phyloP scores from a whole-genome alignment of 768 basidiomycete genomes.

The Pholiota molesta region DNA sequence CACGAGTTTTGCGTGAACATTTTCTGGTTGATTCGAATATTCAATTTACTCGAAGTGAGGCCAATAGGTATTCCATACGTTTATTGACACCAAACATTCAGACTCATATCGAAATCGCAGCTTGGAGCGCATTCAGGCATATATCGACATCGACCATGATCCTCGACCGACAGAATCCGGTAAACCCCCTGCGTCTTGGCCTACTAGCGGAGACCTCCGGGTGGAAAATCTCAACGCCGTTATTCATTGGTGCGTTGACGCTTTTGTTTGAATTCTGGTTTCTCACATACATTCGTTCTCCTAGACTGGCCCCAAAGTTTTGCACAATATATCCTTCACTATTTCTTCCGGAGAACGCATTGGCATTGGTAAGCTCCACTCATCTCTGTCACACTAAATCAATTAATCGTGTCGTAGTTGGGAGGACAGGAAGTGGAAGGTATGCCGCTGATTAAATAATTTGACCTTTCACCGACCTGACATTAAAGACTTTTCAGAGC shows the following conservation, averaged over 20 bases:
- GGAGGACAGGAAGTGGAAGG: constrained; percentile 50
- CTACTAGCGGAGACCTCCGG: constrained; percentile 55
- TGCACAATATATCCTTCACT: constrained; percentile 55
- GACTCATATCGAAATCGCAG: constrained; percentile 22
- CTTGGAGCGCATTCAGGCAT: constrained; percentile 73
- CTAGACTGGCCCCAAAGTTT: constrained; percentile 50
- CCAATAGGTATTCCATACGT: constrained; percentile 23
- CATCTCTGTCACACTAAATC: background rate
- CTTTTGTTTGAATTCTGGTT: background rate
- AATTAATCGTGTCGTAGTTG: constrained; percentile 33
- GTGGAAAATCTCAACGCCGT: constrained; percentile 60
- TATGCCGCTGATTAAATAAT: constrained; percentile 9
- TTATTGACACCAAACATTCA: background rate
- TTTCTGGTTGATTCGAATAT: constrained; percentile 46
- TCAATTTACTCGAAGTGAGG: constrained; percentile 48
- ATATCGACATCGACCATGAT: constrained; percentile 63
- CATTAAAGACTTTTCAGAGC: constrained; percentile 36
- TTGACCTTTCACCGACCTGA: background rate
- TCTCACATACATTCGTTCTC: background rate
- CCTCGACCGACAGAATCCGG: constrained; percentile 40
- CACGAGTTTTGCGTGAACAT: constrained; percentile 59
- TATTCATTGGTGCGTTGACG: constrained; percentile 41
- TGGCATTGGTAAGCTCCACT: constrained; percentile 36
- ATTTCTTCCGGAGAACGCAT: constrained; percentile 60
- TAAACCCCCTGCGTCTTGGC: constrained; percentile 68